Conservation (phyloP, 192 early-diverging fungal genomes). For the Dissophora globulifera region DNA sequence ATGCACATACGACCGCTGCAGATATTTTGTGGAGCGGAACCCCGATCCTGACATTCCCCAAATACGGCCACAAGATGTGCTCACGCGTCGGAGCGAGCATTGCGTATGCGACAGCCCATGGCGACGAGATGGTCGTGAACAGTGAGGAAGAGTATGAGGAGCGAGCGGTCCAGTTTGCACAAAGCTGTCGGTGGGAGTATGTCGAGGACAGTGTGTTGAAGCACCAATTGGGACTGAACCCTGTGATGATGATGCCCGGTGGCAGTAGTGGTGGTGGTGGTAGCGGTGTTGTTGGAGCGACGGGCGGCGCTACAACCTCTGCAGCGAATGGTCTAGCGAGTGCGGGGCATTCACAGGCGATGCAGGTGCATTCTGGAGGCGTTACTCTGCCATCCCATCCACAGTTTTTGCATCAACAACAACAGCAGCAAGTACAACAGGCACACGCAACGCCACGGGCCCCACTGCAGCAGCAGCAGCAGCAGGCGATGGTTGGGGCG, state of each 20-base stretch:
- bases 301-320: background rate
- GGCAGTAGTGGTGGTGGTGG: too few species aligned
- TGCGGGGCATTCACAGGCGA: background rate
- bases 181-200: constrained; percentile 59
- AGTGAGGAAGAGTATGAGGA: constrained; percentile 75
- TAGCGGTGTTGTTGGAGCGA: background rate
- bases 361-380: background rate
- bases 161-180: constrained; percentile 70
- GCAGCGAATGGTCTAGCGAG: constrained; percentile 1
- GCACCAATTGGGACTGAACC: constrained; percentile 22
- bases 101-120: constrained; percentile 83
- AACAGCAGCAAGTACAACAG: too few species aligned
- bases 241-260: too few species aligned
- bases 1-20: constrained; percentile 95
- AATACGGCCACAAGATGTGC: constrained; percentile 91
- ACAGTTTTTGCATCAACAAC: constrained; percentile 18
- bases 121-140: constrained; percentile 72
- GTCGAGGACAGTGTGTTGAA: constrained; percentile 35
- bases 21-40: constrained; percentile 97
- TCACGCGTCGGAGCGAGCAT: constrained; percentile 89
- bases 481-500: constrained; percentile 2
- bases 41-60: constrained; percentile 89
- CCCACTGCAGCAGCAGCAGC: constrained; percentile 2
- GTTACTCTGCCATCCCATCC: background rate
- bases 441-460: too few species aligned